Evolutionary conservation across 208 protist genomes (phyloP).

Genomic region (Wallacemonas sp.): DNA sequence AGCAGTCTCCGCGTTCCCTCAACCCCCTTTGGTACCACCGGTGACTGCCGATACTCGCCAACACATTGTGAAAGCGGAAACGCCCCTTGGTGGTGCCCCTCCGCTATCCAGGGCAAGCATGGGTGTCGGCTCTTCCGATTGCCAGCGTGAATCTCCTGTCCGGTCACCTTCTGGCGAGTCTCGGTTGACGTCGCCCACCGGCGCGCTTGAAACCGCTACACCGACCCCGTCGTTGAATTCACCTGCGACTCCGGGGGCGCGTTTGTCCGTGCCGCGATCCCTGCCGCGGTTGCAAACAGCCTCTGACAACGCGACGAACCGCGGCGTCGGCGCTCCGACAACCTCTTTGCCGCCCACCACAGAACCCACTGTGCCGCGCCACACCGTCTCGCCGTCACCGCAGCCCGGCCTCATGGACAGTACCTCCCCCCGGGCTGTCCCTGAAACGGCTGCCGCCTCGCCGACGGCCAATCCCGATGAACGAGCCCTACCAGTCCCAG

Average conservation of each 20-base stretch:
- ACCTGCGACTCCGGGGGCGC: too few species aligned
- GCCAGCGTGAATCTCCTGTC: conserved; percentile 1
- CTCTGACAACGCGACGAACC: too few species aligned
- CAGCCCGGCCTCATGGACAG: background rate
- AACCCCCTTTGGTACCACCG: too few species aligned
- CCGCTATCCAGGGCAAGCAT: background rate
- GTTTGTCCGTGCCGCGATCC: too few species aligned
- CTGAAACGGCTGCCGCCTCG: background rate
- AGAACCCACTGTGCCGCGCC: background rate
- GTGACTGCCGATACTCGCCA: too few species aligned
- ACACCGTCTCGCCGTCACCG: background rate
- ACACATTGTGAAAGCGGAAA: too few species aligned
- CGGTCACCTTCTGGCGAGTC: conserved; percentile 1
- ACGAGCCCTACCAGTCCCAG: conserved; percentile 78
- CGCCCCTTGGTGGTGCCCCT: too few species aligned
- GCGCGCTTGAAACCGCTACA: background rate
- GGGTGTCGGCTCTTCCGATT: background rate
- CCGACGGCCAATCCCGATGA: conserved; percentile 15
- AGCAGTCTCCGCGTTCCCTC: background rate
- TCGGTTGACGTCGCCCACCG: background rate
- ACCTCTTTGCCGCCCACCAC: background rate
- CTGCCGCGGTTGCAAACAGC: too few species aligned
- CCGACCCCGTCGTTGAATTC: too few species aligned
- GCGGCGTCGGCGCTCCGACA: too few species aligned
- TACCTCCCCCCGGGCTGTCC: background rate